Percentiles rank a stretch among this genome's conserved stretches.
Conservation (phyloP, 1,284 basidiomycete species). For the Ceratobasidium sp. region DNA sequence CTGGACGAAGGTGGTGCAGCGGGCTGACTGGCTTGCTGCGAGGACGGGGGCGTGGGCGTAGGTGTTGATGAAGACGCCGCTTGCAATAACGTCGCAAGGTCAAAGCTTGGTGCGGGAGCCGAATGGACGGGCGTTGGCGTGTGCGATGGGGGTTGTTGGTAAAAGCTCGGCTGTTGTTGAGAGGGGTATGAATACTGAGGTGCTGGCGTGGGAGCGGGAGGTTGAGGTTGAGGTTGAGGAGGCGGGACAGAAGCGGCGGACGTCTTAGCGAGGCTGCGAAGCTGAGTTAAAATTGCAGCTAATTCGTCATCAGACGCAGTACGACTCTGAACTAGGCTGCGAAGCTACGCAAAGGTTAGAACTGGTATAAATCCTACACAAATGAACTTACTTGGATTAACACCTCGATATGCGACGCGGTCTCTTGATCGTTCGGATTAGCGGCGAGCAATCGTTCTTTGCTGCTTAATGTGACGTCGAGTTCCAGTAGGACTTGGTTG, state of each 20-base stretch:
- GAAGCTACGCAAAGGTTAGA: conserved; percentile 66
- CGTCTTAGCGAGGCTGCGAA: conserved; percentile 73
- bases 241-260: conserved; percentile 56
- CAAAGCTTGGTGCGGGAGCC: conserved; percentile 46
- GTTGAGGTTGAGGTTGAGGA: conserved; percentile 57
- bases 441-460: conserved; percentile 75
- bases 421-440: conserved; percentile 74
- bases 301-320: conserved; percentile 86
- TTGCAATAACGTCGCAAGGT: conserved; percentile 37
- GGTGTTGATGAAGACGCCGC: conserved; percentile 22
- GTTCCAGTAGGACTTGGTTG: conserved; percentile 79
- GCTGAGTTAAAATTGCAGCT: conserved; percentile 80
- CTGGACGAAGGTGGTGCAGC: conserved; percentile 51
- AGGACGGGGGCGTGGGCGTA: conserved; percentile 11
- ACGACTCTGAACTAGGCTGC: conserved; percentile 75
- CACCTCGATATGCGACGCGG: conserved; percentile 72
- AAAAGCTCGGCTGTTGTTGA: conserved; percentile 5
- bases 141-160: conserved; percentile 38
- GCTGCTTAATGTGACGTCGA: conserved; percentile 81
- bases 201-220: conserved; percentile 55
- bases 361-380: conserved; percentile 7
- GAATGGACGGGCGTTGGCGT: conserved; percentile 10
- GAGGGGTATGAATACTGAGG: conserved; percentile 56
- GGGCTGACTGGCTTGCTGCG: conserved; percentile 9
- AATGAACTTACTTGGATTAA: conserved; percentile 74